phyloP scores from a whole-genome alignment of 257 asterid genomes.

The Cinchona pubescens region DNA sequence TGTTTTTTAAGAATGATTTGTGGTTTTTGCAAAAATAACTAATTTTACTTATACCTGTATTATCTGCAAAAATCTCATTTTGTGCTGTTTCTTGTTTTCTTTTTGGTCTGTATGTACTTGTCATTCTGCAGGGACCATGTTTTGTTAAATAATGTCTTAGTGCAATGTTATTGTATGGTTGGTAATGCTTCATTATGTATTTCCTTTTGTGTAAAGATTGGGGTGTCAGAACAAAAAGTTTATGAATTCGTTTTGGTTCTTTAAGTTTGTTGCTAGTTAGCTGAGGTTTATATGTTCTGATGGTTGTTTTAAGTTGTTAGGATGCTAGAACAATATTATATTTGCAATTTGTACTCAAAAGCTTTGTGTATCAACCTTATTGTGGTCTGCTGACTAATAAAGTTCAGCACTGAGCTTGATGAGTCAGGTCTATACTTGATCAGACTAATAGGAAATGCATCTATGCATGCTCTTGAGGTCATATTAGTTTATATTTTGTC shows the following conservation, averaged over 20 bases:
- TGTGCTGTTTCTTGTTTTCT: neutral
- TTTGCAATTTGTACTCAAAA: constrained; percentile 5
- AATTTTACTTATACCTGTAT: neutral
- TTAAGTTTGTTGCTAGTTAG: constrained; percentile 21
- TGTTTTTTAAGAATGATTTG: neutral
- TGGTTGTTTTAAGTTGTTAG: constrained; percentile 21
- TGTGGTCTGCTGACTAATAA: neutral
- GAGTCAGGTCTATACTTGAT: neutral
- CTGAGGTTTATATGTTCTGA: constrained; percentile 10
- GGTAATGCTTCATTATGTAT: constrained; percentile 29
- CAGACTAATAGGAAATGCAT: neutral
- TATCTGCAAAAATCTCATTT: neutral
- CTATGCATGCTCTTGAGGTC: neutral
- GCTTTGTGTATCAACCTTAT: neutral
- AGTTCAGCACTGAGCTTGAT: neutral
- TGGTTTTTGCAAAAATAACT: neutral
- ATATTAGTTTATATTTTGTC: neutral
- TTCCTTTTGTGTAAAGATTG: constrained; percentile 32
- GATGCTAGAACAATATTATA: constrained; percentile 12
- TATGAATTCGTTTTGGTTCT: constrained; percentile 14
- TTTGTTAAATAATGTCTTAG: neutral
- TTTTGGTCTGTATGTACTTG: neutral
- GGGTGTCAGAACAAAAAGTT: constrained; percentile 16
- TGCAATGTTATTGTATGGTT: constrained; percentile 26
- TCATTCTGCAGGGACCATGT: neutral